A percentile compares a stretch with the other conserved stretches of the same genome.
phyloP scores from a whole-genome alignment of 306 rosid genomes.

The Aeschynomene evenia region DNA sequence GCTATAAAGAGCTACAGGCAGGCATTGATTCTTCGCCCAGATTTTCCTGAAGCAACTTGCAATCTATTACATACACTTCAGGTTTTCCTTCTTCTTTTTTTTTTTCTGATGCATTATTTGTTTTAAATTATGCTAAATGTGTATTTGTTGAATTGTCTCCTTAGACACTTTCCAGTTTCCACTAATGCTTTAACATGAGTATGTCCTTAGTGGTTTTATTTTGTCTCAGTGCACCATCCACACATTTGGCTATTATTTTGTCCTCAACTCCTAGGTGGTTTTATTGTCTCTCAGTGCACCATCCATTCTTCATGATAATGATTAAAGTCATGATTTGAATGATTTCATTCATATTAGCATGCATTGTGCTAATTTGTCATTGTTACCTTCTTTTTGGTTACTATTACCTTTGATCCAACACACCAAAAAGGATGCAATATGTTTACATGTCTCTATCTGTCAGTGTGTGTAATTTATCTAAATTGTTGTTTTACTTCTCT shows the following conservation, averaged over 20 bases:
- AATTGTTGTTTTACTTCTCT: neutral
- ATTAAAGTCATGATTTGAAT: neutral
- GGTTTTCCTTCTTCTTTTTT: too few species aligned
- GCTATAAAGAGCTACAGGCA: slow-evolving; percentile 88
- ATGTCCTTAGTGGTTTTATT: neutral
- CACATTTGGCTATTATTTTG: neutral
- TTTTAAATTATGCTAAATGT: neutral
- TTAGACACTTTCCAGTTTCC: neutral
- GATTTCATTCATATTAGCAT: neutral
- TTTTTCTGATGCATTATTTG: neutral
- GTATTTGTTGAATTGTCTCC: neutral
- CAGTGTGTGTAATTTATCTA: neutral
- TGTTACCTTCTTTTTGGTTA: neutral
- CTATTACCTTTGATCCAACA: slow-evolving; percentile 2
- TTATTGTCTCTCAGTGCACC: neutral
- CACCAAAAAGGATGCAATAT: neutral
- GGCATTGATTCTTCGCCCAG: slow-evolving; percentile 78
- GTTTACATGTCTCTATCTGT: neutral
- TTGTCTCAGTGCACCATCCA: neutral
- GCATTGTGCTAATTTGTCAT: neutral
- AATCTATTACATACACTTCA: slow-evolving; percentile 94
- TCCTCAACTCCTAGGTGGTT: slow-evolving; percentile 2
- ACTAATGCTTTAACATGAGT: neutral
- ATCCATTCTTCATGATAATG: neutral
- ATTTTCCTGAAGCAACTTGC: slow-evolving; percentile 99